These are phyloP conservation scores for Epichloe sylvatica DNA, from an alignment of 2,329 filamentous ascomycete genomes.

Conservation along the genomic window DNA sequence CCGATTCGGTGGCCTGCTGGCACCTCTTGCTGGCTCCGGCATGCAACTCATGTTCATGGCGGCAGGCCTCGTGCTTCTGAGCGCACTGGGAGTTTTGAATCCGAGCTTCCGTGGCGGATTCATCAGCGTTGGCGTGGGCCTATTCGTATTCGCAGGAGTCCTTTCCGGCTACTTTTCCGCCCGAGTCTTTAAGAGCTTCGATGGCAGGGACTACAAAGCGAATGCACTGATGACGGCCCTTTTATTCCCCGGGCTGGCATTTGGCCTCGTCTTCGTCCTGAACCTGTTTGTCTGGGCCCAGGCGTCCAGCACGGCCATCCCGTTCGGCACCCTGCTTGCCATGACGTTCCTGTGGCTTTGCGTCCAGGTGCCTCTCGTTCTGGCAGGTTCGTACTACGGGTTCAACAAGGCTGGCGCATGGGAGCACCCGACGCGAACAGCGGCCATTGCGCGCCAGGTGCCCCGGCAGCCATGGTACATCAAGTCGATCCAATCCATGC, in stretches of 20 bases:
- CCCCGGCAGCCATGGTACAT: slow-evolving; percentile 66
- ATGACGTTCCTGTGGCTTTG: slow-evolving; percentile 69
- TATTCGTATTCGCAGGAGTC: slow-evolving; percentile 70
- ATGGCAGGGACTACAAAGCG: slow-evolving; percentile 57
- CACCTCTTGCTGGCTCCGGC: slow-evolving; percentile 70
- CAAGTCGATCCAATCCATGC: slow-evolving; percentile 44
- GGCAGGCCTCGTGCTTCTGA: slow-evolving; percentile 54
- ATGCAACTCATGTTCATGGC: slow-evolving; percentile 79
- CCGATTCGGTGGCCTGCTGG: slow-evolving; percentile 54
- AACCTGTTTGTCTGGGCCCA: slow-evolving; percentile 88
- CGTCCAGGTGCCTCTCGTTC: slow-evolving; percentile 74
- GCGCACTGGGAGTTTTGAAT: slow-evolving; percentile 65
- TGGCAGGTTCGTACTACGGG: slow-evolving; percentile 65
- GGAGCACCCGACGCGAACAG: slow-evolving; percentile 72
- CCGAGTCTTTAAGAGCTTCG: slow-evolving; percentile 70
- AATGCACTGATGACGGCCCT: slow-evolving; percentile 67
- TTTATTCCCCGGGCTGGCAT: slow-evolving; percentile 66
- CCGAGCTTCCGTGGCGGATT: slow-evolving; percentile 85
- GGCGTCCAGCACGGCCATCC: slow-evolving; percentile 74
- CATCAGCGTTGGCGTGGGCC: slow-evolving; percentile 65
- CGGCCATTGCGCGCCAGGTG: slow-evolving; percentile 55
- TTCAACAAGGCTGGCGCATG: slow-evolving; percentile 53
- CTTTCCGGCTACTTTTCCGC: slow-evolving; percentile 84
- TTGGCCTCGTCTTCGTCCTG: slow-evolving; percentile 60
- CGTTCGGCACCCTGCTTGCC: slow-evolving; percentile 62